Evolutionary conservation across 805 yeast genomes (phyloP).

Genomic region (Cyberlindnera xylosilytica): DNA sequence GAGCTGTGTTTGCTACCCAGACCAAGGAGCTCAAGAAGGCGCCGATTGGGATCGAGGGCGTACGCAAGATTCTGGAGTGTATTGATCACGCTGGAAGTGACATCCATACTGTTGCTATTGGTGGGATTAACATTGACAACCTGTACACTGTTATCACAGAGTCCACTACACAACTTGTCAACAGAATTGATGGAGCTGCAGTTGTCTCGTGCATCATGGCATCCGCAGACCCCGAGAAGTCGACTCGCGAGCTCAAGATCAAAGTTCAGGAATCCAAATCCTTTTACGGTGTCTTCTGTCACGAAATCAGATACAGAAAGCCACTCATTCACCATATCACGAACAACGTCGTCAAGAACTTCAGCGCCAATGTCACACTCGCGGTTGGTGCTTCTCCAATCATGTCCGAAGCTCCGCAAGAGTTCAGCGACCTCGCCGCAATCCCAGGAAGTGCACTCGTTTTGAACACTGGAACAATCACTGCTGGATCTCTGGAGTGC

Average conservation of each 20-base stretch:
- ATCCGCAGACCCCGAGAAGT: constrained; percentile 44
- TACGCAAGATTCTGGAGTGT: constrained; percentile 37
- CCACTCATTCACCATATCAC: constrained; percentile 88
- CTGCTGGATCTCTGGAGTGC: constrained; percentile 33
- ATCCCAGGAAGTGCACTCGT: constrained; percentile 55
- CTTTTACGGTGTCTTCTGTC: no score
- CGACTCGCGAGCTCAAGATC: constrained; percentile 36
- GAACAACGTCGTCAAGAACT: constrained; percentile 82
- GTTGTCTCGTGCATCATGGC: constrained; percentile 87
- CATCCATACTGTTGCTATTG: constrained; percentile 71
- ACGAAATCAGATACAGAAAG: constrained; percentile 16
- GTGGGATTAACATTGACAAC: constrained; percentile 70
- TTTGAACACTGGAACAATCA: constrained; percentile 72
- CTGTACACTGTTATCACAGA: constrained; percentile 47
- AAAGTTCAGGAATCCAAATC: no score
- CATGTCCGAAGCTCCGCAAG: constrained; percentile 74
- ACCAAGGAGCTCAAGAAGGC: constrained; percentile 59
- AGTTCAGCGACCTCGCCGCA: constrained; percentile 62
- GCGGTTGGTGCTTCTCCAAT: constrained; percentile 86
- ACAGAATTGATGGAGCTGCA: constrained; percentile 72
- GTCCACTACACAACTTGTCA: constrained; percentile 44
- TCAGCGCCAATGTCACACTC: constrained; percentile 81
- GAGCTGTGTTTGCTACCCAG: constrained; percentile 69
- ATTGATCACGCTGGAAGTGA: no score
- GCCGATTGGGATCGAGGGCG: constrained; percentile 76